Evolutionary conservation across 2,329 filamentous ascomycete species (phyloP), one percentile per base, ranked within the genome.

Genomic region (Fragosphaeria purpurea): DNA sequence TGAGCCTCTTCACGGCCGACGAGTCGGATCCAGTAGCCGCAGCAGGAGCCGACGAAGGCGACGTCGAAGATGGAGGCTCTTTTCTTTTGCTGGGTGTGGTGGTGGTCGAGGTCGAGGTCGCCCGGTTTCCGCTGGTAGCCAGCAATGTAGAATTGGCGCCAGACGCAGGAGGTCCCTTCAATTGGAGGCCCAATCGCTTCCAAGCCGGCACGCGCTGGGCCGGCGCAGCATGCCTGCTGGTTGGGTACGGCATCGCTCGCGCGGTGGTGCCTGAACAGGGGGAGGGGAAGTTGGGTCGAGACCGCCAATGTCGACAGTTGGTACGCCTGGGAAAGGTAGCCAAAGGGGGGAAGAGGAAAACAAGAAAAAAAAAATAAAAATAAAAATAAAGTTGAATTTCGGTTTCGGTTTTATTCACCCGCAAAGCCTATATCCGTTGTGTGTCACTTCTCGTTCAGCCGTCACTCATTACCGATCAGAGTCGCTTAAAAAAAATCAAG

Each of bases 171-270:
- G 66, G 53, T 53, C 61, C 65, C 65, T 80, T 80, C 66, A 80
- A 76, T 70, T 79, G 79, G 62, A 80, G 73, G 65, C 78, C 77
- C 71, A 80, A 73, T 70, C 75, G 73, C 62, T 80, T 80, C 77
- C 77, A 80, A 56, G 76, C 76, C 51, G 77, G 77, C 55, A 75
- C 68, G 59, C 69, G 69, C 63, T 70, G 69, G 55, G 66, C 61
- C 65, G 69, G 67, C 67, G 70, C 65, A 60, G 62, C 64, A 58
- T 65, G 65, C 22, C 22, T 22, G 58, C 62, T 64, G 61, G 69
- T 63, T 53, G 61, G 59, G 58, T 68, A 69, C 58, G 65, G 70
- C 68, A 74, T 73, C 63, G 59, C 65, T 22, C 22, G 22, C 22
- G 22, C 22, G 22, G 22, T 22, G 22, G 22, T 22, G 22, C 22